Base-by-base conservation (phyloP, 176 grass and related monocot genomes). In the Aegilops umbellulata region DNA sequence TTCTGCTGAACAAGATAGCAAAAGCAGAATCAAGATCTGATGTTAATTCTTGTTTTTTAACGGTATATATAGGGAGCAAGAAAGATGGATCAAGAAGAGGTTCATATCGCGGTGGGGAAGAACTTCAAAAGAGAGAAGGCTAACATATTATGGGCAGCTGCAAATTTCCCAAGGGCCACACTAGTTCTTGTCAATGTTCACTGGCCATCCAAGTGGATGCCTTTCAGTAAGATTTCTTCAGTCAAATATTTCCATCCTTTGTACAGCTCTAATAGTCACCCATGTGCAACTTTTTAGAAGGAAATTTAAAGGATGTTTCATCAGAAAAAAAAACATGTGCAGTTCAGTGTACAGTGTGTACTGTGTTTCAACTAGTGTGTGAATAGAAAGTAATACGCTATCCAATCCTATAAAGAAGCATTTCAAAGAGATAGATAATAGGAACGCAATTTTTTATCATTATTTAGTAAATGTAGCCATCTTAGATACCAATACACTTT, bases 201-300 rank as follows among this genome's bases (percentile, higher is more conserved):
- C 53, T 92, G 91, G 84, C 91, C 87, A 70, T 92, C 91, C 39
- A 92, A 87, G 62, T 81, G 87, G 87, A 88, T 92, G 84, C 91
- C 84, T 22, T 84, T 89, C 84, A 86, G 91, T 92, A 92, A 89
- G 91, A 80, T 89, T 82, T 63, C 22, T 84, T 85, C 60, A n/a
- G 51, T 7, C 20, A 35, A 76, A 71, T 23, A 38, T 31, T 76
- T 49, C 6, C 14, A 73, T 55, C 30, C 32, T 34, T 34, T 34
- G 32, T 34, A 34, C 32, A 30, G 10, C 25, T 80, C 65, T 19
- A 57, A 20, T 2, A 14, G 9, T 77, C 35, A 60, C 41, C 10
- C 41, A 44, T 44, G 11, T 44, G 41, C 41, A 12, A 44, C 13
- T 44, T 44, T 44, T 44, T 44, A 44, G 11, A 44, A 44, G 41